Evolutionary conservation across 108 stramenopile genomes (phyloP).

Genomic region (Cyclotella cryptica): DNA sequence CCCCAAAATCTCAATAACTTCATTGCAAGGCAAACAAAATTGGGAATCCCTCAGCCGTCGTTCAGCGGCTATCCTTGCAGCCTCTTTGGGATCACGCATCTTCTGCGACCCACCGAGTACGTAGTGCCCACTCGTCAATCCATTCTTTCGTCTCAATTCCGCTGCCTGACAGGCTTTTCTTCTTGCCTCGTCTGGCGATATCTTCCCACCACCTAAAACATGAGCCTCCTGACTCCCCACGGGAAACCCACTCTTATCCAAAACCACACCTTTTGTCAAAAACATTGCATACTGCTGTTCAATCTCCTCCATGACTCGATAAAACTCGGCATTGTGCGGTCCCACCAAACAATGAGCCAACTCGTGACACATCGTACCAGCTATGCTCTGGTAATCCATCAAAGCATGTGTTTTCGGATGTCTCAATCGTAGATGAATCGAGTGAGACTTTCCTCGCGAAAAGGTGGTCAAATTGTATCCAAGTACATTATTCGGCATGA

Average conservation of each 20-base stretch:
- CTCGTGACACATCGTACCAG: conserved; percentile 88
- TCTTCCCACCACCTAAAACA: conserved; percentile 6
- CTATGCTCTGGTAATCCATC: conserved; percentile 69
- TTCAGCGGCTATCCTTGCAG: conserved; percentile 52
- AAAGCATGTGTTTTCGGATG: conserved; percentile 52
- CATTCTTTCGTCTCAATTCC: conserved; percentile 8
- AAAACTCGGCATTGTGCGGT: conserved; percentile 71
- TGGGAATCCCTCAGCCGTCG: conserved; percentile 49
- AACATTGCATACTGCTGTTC: conserved; percentile 66
- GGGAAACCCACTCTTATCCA: conserved; percentile 39
- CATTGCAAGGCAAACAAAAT: conserved; percentile 56
- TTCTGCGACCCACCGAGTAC: conserved; percentile 23
- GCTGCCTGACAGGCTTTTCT: conserved; percentile 21
- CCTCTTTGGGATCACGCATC: conserved; percentile 37
- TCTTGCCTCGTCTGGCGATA: conserved; percentile 5
- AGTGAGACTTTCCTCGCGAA: conserved; percentile 38
- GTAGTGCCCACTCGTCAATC: conserved; percentile 8
- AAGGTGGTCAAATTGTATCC: conserved; percentile 77
- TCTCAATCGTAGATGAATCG: conserved; percentile 83
- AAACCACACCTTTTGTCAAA: conserved; percentile 48
- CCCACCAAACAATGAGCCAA: conserved; percentile 72
- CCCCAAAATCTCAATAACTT: conserved; percentile 57
- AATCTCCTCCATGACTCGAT: conserved; percentile 86
- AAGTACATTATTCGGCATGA: conserved; percentile 69
- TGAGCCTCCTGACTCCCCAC: conserved; percentile 3